Evolutionary conservation across 352 stramenopile species (phyloP).

Genomic region (Phytophthora tentaculata): DNA sequence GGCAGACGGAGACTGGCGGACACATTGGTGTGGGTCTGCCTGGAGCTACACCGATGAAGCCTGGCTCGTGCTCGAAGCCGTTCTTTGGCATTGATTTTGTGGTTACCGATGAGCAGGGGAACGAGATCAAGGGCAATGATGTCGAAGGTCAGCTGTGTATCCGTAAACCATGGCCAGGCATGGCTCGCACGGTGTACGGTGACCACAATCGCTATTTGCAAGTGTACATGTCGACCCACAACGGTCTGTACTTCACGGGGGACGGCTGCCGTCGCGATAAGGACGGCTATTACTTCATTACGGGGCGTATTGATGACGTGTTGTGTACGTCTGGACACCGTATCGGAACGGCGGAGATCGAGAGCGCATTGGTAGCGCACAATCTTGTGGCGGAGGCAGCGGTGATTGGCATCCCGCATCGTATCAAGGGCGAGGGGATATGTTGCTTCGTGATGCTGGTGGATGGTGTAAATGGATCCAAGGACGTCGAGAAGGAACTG

Average conservation of each 20-base stretch:
- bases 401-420: slow-evolving; percentile 95
- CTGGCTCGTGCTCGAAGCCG: slow-evolving; percentile 93
- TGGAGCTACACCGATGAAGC: slow-evolving; percentile 88
- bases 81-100: slow-evolving; percentile 96
- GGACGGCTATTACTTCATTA: slow-evolving; percentile 99
- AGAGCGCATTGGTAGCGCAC: slow-evolving; percentile 92
- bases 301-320: slow-evolving; percentile 97
- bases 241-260: slow-evolving; percentile 97
- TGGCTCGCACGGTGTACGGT: slow-evolving; percentile 94
- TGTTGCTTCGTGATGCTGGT: slow-evolving; percentile 94
- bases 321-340: slow-evolving; percentile 94
- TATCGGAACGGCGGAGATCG: slow-evolving; percentile 90
- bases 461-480: slow-evolving; percentile 69
- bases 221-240: slow-evolving; percentile 96
- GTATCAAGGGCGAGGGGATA: slow-evolving; percentile 97
- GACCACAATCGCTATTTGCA: slow-evolving; percentile 95
- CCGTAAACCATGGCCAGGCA: slow-evolving; percentile 94
- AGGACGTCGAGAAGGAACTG: slow-evolving; percentile 64
- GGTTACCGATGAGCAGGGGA: slow-evolving; percentile 80
- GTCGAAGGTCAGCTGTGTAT: slow-evolving; percentile 96
- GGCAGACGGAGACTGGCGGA: slow-evolving; percentile 97
- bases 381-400: slow-evolving; percentile 93
- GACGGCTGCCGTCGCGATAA: slow-evolving; percentile 88
- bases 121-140: slow-evolving; percentile 84
- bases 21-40: slow-evolving; percentile 95